Conservation (phyloP, 208 protist species). For the Hexamita inflata region DNA sequence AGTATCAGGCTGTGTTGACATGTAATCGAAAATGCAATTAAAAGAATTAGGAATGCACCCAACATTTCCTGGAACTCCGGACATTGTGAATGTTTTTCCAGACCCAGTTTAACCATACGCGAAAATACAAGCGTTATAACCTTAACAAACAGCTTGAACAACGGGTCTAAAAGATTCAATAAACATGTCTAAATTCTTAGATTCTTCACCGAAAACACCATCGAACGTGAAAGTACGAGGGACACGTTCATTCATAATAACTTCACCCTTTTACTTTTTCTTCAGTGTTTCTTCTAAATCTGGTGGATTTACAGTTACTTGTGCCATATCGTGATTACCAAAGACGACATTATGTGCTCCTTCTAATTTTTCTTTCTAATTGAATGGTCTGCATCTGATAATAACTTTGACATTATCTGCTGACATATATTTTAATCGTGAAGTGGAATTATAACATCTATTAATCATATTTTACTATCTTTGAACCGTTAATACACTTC, state of each 20-base stretch:
- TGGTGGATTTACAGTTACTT: background rate
- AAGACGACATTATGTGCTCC: background rate
- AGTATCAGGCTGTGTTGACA: background rate
- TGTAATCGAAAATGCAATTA: background rate
- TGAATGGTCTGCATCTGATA: background rate
- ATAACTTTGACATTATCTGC: background rate
- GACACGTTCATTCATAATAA: too few relatives aligned
- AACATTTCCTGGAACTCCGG: background rate
- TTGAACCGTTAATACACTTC: too few relatives aligned
- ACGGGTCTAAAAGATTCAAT: background rate
- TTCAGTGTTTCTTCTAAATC: too few relatives aligned
- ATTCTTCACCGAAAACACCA: background rate
- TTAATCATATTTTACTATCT: too few relatives aligned
- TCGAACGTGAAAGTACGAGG: constrained; percentile 22
- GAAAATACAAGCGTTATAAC: constrained; percentile 38
- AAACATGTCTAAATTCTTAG: constrained; percentile 6
- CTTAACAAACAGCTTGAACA: constrained; percentile 26
- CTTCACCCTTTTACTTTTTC: too few relatives aligned
- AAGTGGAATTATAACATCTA: too few relatives aligned
- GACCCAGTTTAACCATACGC: constrained; percentile 32
- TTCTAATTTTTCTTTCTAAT: background rate
- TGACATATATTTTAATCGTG: too few relatives aligned
- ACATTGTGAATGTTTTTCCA: constrained; percentile 24
- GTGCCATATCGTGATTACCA: background rate
- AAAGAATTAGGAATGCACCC: background rate